phyloP scores from a whole-genome alignment of 176 grass and related monocot species.

The Raddia distichophylla region DNA sequence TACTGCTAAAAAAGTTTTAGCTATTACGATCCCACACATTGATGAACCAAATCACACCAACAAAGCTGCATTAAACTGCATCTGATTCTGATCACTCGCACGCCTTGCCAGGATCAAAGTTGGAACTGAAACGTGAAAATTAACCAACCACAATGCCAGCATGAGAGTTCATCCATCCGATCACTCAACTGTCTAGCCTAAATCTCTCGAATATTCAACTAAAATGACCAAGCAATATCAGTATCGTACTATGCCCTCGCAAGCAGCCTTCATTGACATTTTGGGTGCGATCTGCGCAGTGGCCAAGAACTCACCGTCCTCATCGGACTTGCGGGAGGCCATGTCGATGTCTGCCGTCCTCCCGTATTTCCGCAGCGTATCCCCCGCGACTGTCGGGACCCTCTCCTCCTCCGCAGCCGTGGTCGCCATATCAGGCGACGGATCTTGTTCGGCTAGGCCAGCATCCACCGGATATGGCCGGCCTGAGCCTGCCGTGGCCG shows the following conservation, averaged over 20 bases:
- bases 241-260: not conserved
- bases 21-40: too few relatives aligned
- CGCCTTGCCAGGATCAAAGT: too few relatives aligned
- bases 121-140: too few relatives aligned
- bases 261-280: not conserved
- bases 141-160: not conserved
- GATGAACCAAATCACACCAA: too few relatives aligned
- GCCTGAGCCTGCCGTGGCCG: too few relatives aligned
- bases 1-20: too few relatives aligned
- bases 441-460: too few relatives aligned
- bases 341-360: constrained; percentile 37
- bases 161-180: not conserved
- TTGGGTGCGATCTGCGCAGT: constrained; percentile 12
- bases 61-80: too few relatives aligned
- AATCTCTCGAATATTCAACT: not conserved
- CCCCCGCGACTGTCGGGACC: not conserved
- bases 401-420: too few relatives aligned
- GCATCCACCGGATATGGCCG: too few relatives aligned
- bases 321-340: constrained; percentile 54
- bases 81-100: too few relatives aligned
- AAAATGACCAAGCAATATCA: not conserved
- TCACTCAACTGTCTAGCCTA: not conserved
- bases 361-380: constrained; percentile 14
- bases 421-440: too few relatives aligned
- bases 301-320: constrained; percentile 55